A percentile compares a stretch with the other conserved stretches of the same genome.
phyloP scores from a whole-genome alignment of 2,329 filamentous ascomycete species.

The Westerdykella ornata region DNA sequence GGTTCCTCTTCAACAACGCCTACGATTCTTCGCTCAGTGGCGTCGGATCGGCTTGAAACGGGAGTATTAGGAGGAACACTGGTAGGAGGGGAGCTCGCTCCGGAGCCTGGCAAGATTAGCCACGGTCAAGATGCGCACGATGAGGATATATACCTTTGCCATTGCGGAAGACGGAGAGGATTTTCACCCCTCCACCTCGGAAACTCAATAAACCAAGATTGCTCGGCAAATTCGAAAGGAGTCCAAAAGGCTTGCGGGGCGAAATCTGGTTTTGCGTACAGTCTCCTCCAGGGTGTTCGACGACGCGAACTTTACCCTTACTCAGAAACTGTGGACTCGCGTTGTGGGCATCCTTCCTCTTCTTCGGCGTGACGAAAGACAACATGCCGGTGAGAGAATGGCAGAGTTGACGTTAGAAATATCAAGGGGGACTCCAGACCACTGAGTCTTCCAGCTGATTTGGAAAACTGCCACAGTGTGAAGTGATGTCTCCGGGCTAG shows the following conservation, averaged over 20 bases:
- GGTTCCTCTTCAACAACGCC: background rate
- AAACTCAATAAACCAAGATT: constrained; percentile 24
- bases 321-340: constrained; percentile 15
- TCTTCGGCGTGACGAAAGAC: constrained; percentile 25
- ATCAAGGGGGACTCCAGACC: no score
- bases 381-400: constrained; percentile 18
- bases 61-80: constrained; percentile 7
- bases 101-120: constrained; percentile 12
- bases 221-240: constrained; percentile 14
- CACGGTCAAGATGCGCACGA: background rate
- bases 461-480: no score
- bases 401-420: background rate
- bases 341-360: constrained; percentile 27
- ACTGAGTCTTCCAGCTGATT: no score
- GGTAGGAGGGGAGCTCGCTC: constrained; percentile 5
- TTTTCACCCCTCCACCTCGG: constrained; percentile 27
- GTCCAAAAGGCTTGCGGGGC: constrained; percentile 10
- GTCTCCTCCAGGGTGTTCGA: constrained; percentile 17
- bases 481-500: no score
- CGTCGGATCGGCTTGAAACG: constrained; percentile 9
- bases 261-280: constrained; percentile 8
- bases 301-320: constrained; percentile 29
- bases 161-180: constrained; percentile 32
- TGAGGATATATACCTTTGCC: constrained; percentile 19
- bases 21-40: constrained; percentile 10